phyloP scores from a whole-genome alignment of 306 rosid genomes.

The Vachellia collinsii region DNA sequence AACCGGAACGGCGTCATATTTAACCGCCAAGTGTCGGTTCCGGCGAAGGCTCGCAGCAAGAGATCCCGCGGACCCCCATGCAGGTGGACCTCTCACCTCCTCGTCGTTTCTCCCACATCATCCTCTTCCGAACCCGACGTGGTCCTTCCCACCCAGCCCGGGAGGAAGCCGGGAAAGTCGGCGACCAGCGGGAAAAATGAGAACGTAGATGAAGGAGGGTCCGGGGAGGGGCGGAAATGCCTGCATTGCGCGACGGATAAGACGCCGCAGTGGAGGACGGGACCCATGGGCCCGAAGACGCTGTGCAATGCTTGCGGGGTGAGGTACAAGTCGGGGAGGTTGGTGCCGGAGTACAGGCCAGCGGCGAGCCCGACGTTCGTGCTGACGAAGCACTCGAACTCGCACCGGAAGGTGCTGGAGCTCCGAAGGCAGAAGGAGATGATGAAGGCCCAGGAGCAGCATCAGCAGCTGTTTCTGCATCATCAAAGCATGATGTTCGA shows the following conservation, averaged over 20 bases:
- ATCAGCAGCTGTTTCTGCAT: constrained; percentile 49
- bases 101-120: constrained; percentile 54
- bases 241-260: constrained; percentile 90
- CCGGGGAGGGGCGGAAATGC: constrained; percentile 68
- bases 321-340: constrained; percentile 79
- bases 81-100: constrained; percentile 83
- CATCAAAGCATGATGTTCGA: constrained; percentile 62
- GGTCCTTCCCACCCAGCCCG: constrained; percentile 21
- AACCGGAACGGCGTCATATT: constrained; percentile 41
- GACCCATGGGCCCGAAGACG: constrained; percentile 87
- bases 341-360: constrained; percentile 91
- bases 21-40: constrained; percentile 60
- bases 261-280: constrained; percentile 95
- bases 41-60: constrained; percentile 92
- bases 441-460: constrained; percentile 45
- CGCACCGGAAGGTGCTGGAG: constrained; percentile 92
- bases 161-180: constrained; percentile 45
- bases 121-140: constrained; percentile 42
- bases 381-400: constrained; percentile 90
- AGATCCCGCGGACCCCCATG: constrained; percentile 76
- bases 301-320: constrained; percentile 90
- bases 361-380: constrained; percentile 93
- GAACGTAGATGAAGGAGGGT: constrained; percentile 16
- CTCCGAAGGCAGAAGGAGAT: constrained; percentile 89
- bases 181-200: constrained; percentile 56